Conservation (phyloP, 306 rosid species). For the Gynostemma pentaphyllum region DNA sequence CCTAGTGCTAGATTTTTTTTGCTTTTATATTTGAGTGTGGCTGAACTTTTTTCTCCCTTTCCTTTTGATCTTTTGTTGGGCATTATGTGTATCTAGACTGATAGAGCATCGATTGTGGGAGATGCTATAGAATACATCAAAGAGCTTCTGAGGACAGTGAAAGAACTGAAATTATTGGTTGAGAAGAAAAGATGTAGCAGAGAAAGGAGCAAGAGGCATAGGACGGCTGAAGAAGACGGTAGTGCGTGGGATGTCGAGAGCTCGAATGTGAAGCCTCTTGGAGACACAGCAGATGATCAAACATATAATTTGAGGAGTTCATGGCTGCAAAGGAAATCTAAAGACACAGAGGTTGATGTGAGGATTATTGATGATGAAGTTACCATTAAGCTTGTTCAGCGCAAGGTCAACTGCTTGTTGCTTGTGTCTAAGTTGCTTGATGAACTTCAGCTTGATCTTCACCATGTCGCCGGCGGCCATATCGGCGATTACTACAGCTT, state of each 20-base stretch:
- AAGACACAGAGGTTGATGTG: constrained; percentile 77
- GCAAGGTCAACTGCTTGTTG: constrained; percentile 53
- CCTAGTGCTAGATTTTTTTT: too few relatives aligned
- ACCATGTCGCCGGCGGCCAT: constrained; percentile 79
- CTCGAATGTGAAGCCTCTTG: constrained; percentile 55
- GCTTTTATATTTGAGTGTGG: background rate
- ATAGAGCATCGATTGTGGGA: constrained; percentile 69
- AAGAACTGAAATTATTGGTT: constrained; percentile 41
- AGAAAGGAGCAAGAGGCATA: constrained; percentile 55
- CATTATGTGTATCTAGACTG: too few relatives aligned
- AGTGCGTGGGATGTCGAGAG: constrained; percentile 34
- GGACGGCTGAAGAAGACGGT: constrained; percentile 17
- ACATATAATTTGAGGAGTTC: constrained; percentile 55
- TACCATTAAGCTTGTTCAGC: constrained; percentile 61
- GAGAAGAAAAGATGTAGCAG: constrained; percentile 53
- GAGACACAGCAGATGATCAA: constrained; percentile 32
- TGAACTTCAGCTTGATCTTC: constrained; percentile 70
- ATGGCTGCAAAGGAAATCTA: constrained; percentile 89
- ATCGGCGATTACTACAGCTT: constrained; percentile 74
- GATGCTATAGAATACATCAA: constrained; percentile 56
- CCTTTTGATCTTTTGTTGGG: background rate
- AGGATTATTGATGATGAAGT: constrained; percentile 58
- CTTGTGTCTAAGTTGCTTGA: constrained; percentile 46
- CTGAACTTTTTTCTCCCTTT: background rate
- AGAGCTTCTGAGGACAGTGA: constrained; percentile 55